Percentiles rank a stretch among this genome's conserved stretches.
Evolutionary conservation across 768 basidiomycete genomes (phyloP).

Genomic region (Mycena amicta): DNA sequence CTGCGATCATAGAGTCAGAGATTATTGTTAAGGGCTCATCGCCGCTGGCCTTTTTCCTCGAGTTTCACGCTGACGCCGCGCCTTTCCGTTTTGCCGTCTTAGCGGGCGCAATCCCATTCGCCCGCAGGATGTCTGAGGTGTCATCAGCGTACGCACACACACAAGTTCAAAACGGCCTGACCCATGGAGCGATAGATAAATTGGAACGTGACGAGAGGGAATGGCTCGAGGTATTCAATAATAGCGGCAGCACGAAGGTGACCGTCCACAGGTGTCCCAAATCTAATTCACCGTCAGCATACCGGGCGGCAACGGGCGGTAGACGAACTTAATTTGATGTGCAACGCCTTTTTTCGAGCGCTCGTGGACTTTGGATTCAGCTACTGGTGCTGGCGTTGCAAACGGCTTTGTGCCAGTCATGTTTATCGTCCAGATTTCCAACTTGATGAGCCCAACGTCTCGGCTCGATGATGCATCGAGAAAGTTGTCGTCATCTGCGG

Average conservation of each 20-base stretch:
- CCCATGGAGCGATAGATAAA: constrained; percentile 20
- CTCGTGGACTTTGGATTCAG: constrained; percentile 16
- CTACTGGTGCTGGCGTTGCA: not conserved
- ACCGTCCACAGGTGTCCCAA: not conserved
- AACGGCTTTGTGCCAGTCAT: constrained; percentile 7
- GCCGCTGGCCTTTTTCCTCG: not conserved
- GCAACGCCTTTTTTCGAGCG: constrained; percentile 15
- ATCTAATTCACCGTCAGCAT: constrained; percentile 3
- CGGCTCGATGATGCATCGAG: constrained; percentile 3
- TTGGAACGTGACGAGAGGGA: constrained; percentile 14
- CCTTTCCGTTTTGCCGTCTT: not conserved
- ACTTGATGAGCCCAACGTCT: constrained; percentile 13
- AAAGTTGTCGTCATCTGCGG: constrained; percentile 17
- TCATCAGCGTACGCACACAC: not conserved
- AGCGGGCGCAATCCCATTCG: constrained; percentile 10
- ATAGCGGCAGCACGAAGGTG: constrained; percentile 7
- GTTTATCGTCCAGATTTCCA: constrained; percentile 20
- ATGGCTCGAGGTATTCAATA: constrained; percentile 11
- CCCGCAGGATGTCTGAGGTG: constrained; percentile 12
- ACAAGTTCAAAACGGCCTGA: too few species aligned
- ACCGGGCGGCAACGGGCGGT: not conserved
- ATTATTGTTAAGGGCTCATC: too few species aligned
- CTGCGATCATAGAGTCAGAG: too few species aligned
- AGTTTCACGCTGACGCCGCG: constrained; percentile 1
- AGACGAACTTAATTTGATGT: constrained; percentile 17